Evolutionary conservation across 345 rosid species (phyloP).

Genomic region (Cochlearia excelsa): DNA sequence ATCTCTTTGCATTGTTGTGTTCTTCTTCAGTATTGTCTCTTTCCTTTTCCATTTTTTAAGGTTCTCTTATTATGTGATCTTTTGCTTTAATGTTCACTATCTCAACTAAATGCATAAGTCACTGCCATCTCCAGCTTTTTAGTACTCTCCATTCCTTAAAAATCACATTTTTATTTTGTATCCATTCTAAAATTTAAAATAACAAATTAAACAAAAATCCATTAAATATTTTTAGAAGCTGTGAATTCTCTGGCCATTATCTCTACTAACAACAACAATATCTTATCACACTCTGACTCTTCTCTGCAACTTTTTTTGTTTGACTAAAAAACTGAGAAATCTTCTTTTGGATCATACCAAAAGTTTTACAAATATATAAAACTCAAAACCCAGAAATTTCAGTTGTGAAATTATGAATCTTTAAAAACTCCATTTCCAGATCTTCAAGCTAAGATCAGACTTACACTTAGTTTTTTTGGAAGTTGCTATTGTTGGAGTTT

Average conservation of each 20-base stretch:
- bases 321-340: conserved; percentile 32
- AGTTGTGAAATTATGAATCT: background rate
- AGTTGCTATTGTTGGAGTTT: conserved; percentile 57
- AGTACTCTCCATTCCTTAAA: conserved; percentile 20
- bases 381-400: conserved; percentile 2
- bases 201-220: conserved; percentile 1
- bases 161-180: conserved; percentile 21
- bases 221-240: conserved; percentile 20
- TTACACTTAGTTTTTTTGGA: conserved; percentile 54
- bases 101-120: conserved; percentile 16
- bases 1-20: background rate
- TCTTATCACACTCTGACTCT: conserved; percentile 31
- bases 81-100: conserved; percentile 29
- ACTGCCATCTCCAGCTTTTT: conserved; percentile 31
- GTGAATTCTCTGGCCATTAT: conserved; percentile 21
- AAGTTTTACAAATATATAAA: conserved; percentile 23
- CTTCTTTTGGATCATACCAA: conserved; percentile 35
- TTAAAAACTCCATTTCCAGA: conserved; percentile 73
- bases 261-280: conserved; percentile 28
- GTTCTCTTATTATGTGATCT: conserved; percentile 5
- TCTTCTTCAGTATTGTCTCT: conserved; percentile 18
- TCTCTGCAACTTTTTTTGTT: conserved; percentile 14
- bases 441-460: conserved; percentile 81
- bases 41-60: conserved; percentile 27
- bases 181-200: conserved; percentile 12